These are phyloP conservation scores for Melastoma malabathricum DNA, from an alignment of 345 rosid genomes.

Conservation along the genomic window DNA sequence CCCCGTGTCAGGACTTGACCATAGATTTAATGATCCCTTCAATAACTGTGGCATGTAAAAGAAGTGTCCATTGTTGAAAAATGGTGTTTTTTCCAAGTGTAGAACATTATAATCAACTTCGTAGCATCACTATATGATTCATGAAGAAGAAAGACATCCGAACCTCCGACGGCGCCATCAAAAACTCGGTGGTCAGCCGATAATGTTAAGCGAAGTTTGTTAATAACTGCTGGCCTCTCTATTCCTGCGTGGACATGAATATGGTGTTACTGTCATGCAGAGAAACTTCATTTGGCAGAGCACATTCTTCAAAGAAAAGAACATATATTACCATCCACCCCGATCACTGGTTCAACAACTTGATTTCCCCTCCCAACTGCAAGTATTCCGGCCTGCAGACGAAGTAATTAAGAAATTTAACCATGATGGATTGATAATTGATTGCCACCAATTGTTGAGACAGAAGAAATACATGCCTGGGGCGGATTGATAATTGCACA, in stretches of 20 bases:
- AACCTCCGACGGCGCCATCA: conserved; percentile 92
- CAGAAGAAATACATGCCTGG: conserved; percentile 39
- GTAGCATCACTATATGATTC: neutral
- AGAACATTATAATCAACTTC: no score
- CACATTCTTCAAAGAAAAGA: neutral
- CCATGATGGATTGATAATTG: neutral
- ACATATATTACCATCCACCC: conserved; percentile 61
- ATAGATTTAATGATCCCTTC: no score
- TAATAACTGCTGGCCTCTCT: conserved; percentile 55
- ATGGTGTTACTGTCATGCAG: neutral
- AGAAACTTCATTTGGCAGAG: neutral
- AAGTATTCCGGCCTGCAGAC: conserved; percentile 78
- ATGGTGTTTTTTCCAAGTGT: no score
- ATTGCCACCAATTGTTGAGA: neutral
- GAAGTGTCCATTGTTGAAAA: no score
- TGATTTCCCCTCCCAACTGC: conserved; percentile 90
- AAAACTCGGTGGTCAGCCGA: conserved; percentile 94
- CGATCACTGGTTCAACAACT: conserved; percentile 59
- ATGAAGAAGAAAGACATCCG: conserved; percentile 3
- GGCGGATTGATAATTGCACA: conserved; percentile 96
- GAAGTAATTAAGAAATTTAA: neutral
- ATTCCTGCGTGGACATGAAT: conserved; percentile 27
- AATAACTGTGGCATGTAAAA: no score
- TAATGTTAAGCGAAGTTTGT: conserved; percentile 72
- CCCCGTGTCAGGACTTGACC: no score